Percentiles rank a stretch among this genome's conserved stretches.
phyloP scores from a whole-genome alignment of 352 stramenopile genomes.

The Aphanomyces astaci region DNA sequence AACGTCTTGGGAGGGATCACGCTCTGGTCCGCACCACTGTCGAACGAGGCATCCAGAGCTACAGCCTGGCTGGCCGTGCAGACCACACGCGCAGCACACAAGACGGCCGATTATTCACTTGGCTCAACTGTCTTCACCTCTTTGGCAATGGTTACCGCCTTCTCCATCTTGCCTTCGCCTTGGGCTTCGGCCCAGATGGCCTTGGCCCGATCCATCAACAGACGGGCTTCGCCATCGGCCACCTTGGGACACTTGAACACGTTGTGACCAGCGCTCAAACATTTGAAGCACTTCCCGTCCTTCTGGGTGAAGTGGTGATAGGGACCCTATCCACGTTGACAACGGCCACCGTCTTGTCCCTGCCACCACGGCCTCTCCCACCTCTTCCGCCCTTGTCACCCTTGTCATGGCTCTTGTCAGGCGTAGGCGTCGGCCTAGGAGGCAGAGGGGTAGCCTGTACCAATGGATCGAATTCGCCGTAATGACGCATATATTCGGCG shows the following conservation, averaged over 20 bases:
- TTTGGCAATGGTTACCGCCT: background rate
- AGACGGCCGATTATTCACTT: background rate
- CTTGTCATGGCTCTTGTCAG: background rate
- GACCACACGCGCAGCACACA: background rate
- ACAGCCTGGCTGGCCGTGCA: background rate
- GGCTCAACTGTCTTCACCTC: background rate
- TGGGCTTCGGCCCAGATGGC: background rate
- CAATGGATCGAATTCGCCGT: background rate
- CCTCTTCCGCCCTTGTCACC: background rate
- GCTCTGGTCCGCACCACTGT: constrained; percentile 2
- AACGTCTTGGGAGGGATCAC: background rate
- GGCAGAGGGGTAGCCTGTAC: background rate
- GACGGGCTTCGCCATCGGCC: background rate
- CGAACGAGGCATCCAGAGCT: background rate
- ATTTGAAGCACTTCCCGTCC: background rate
- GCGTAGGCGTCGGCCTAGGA: background rate
- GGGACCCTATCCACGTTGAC: background rate
- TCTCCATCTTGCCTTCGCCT: background rate
- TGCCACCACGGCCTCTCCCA: background rate
- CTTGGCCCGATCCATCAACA: background rate
- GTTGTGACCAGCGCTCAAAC: background rate
- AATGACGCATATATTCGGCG: background rate
- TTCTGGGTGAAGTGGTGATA: too few relatives aligned
- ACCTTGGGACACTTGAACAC: background rate
- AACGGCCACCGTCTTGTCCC: background rate